Percentiles rank a stretch among this genome's conserved stretches.
Conservation (phyloP, 495 filamentous ascomycete genomes). For the Polyplosphaeria fusca region DNA sequence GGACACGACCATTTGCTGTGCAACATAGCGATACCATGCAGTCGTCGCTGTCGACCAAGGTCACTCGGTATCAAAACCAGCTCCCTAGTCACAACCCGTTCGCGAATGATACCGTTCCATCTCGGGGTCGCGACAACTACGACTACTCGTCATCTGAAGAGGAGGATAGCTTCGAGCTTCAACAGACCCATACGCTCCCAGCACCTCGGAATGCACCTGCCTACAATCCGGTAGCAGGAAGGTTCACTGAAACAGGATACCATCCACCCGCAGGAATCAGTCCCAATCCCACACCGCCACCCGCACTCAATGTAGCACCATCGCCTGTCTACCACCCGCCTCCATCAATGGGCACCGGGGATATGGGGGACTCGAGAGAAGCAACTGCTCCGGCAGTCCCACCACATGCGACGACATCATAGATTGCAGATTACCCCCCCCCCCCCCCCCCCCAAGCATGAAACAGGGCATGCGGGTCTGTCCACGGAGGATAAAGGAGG, state of each 20-base stretch:
- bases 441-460: too few species aligned
- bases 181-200: constrained; percentile 29
- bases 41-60: constrained; percentile 17
- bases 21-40: constrained; percentile 10
- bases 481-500: too few species aligned
- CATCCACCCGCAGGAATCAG: constrained; percentile 13
- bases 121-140: constrained; percentile 20
- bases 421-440: too few species aligned
- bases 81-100: constrained; percentile 26
- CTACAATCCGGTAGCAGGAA: constrained; percentile 26
- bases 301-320: not conserved
- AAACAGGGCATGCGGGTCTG: too few species aligned
- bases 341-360: not conserved
- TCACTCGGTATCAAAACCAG: constrained; percentile 14
- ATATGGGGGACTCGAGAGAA: constrained; percentile 9
- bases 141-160: constrained; percentile 36
- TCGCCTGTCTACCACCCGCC: not conserved
- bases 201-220: constrained; percentile 14
- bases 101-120: not conserved
- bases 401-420: constrained; percentile 15
- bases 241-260: constrained; percentile 24
- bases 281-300: constrained; percentile 22
- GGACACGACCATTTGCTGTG: not conserved
- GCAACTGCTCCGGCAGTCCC: constrained; percentile 8
- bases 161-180: constrained; percentile 34